Evolutionary conservation across 2,329 filamentous ascomycete genomes (phyloP).

Genomic region (Verticillium dahliae): DNA sequence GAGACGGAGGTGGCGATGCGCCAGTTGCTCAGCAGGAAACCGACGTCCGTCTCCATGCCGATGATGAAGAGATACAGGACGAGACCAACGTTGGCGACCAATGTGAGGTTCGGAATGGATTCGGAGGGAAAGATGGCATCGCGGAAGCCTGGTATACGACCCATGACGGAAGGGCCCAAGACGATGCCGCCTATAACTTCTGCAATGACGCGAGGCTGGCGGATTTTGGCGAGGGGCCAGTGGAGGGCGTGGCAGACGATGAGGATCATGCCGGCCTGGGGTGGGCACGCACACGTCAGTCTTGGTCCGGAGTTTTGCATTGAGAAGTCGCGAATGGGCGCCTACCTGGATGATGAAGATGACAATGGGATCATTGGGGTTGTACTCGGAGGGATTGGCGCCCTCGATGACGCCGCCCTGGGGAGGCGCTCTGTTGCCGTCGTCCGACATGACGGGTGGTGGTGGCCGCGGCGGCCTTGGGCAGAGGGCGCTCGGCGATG

Average conservation of each 20-base stretch:
- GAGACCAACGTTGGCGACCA: conserved; percentile 77
- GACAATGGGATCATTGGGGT: conserved; percentile 64
- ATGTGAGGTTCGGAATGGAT: conserved; percentile 68
- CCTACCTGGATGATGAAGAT: conserved; percentile 64
- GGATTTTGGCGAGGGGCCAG: conserved; percentile 68
- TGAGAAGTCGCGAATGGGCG: too few relatives aligned
- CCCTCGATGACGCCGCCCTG: conserved; percentile 64
- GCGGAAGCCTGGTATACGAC: conserved; percentile 74
- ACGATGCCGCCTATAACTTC: conserved; percentile 78
- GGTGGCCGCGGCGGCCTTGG: not conserved
- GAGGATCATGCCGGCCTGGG: conserved; percentile 33
- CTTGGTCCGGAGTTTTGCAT: not conserved
- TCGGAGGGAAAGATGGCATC: conserved; percentile 67
- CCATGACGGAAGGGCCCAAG: conserved; percentile 82
- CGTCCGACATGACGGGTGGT: not conserved
- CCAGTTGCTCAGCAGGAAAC: conserved; percentile 75
- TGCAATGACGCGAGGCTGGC: conserved; percentile 76
- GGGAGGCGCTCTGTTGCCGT: conserved; percentile 15
- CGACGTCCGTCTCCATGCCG: conserved; percentile 77
- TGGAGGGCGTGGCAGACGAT: conserved; percentile 51
- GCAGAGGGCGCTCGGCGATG: not conserved
- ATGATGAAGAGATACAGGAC: conserved; percentile 84
- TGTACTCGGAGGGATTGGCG: conserved; percentile 61
- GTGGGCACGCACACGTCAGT: not conserved
- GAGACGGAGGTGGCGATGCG: conserved; percentile 70